phyloP scores from a whole-genome alignment of 352 stramenopile genomes.

The Aphanomyces cochlioides region DNA sequence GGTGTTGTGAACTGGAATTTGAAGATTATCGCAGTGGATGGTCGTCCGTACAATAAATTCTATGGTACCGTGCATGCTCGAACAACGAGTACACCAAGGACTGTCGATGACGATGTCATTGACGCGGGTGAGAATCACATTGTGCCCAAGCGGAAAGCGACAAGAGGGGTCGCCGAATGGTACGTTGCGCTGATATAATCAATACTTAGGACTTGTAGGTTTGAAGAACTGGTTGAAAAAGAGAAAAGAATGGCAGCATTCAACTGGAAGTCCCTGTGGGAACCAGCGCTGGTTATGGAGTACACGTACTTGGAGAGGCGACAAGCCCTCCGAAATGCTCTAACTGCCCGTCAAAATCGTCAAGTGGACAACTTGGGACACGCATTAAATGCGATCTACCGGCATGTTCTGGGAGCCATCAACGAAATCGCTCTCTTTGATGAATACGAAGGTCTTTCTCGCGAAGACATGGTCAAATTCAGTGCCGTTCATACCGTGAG shows the following conservation, averaged over 20 bases:
- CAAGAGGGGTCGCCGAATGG: conserved; percentile 38
- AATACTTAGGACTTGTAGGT: no score
- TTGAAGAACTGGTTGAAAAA: conserved; percentile 26
- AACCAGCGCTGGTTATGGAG: not conserved
- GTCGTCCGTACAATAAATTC: conserved; percentile 51
- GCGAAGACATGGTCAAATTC: conserved; percentile 51
- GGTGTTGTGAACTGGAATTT: conserved; percentile 44
- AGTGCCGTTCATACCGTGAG: conserved; percentile 51
- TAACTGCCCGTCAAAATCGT: conserved; percentile 55
- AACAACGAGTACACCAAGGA: conserved; percentile 33
- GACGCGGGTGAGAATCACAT: not conserved
- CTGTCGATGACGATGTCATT: conserved; percentile 23
- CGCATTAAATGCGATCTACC: conserved; percentile 51
- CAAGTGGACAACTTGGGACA: conserved; percentile 60
- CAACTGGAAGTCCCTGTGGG: conserved; percentile 1
- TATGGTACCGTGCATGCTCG: conserved; percentile 45
- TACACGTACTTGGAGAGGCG: conserved; percentile 47
- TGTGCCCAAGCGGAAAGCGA: conserved; percentile 8
- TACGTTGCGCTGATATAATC: conserved; percentile 24
- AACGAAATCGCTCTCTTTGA: conserved; percentile 60
- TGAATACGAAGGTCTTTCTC: conserved; percentile 47
- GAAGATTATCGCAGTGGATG: conserved; percentile 41
- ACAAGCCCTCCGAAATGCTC: conserved; percentile 43
- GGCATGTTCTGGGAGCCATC: conserved; percentile 49
- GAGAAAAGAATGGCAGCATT: conserved; percentile 17